A percentile compares a stretch with the other conserved stretches of the same genome.
phyloP scores from a whole-genome alignment of 1,139 yeast genomes.

The Saccharomyces hybrid region DNA sequence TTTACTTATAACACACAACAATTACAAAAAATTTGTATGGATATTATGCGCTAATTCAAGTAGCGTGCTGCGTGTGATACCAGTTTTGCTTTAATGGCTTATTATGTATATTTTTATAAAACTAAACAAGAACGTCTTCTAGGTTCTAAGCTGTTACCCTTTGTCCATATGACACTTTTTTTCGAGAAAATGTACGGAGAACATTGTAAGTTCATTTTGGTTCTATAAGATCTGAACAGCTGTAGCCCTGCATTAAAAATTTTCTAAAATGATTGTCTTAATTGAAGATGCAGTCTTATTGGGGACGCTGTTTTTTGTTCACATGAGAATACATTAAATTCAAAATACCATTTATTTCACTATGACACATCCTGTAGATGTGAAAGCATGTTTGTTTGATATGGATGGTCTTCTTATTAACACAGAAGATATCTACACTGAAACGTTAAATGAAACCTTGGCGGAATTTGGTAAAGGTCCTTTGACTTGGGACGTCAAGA shows the following conservation, averaged over 20 bases:
- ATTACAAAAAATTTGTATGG: background rate
- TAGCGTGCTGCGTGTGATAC: no score
- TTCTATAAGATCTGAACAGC: no score
- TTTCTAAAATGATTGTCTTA: no score
- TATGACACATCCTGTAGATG: constrained; percentile 28
- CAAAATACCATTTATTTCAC: background rate
- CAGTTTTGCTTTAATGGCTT: no score
- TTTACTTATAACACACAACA: background rate
- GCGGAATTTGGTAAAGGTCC: constrained; percentile 65
- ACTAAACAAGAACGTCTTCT: no score
- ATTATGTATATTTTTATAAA: background rate
- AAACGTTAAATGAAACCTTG: constrained; percentile 58
- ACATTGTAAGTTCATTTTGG: no score
- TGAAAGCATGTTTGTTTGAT: constrained; percentile 86
- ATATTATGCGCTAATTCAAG: background rate
- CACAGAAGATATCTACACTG: constrained; percentile 86
- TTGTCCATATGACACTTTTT: background rate
- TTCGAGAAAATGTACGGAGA: background rate
- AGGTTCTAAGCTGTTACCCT: background rate
- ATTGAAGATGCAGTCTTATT: no score
- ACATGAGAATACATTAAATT: no score
- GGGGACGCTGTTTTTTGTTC: no score
- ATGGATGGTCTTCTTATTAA: constrained; percentile 93
- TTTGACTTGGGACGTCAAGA: constrained; percentile 83
- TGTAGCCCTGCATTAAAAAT: no score